These are phyloP conservation scores for Microthlaspi erraticum DNA, from an alignment of 345 rosid species.

Conservation along the genomic window DNA sequence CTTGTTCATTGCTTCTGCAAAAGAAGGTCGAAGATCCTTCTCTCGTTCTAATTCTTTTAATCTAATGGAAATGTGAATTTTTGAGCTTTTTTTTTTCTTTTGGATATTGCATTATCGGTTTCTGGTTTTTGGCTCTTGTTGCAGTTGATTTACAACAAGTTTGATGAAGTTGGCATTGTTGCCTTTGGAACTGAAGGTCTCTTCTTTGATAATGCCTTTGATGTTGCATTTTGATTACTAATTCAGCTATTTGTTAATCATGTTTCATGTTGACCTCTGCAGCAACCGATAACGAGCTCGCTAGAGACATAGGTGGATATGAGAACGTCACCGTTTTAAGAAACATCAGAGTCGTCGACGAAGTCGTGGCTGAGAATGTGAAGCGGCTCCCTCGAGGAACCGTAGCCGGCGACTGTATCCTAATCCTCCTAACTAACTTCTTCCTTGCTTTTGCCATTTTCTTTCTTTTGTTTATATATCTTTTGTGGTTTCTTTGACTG, in stretches of 20 bases:
- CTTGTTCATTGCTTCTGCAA: constrained; percentile 71
- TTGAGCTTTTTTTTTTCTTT: neutral
- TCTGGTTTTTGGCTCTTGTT: constrained; percentile 24
- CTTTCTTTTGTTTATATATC: neutral
- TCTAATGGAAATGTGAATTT: neutral
- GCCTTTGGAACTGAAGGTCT: constrained; percentile 86
- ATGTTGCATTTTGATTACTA: neutral
- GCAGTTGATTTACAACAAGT: constrained; percentile 79
- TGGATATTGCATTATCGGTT: neutral
- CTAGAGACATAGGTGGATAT: constrained; percentile 84
- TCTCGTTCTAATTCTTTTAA: too few species aligned
- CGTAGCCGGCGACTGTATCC: constrained; percentile 89
- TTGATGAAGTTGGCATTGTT: constrained; percentile 84
- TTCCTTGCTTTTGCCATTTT: constrained; percentile 1
- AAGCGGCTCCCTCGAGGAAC: constrained; percentile 77
- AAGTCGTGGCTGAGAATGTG: constrained; percentile 53
- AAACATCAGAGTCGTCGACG: constrained; percentile 74
- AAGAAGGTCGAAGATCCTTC: constrained; percentile 62
- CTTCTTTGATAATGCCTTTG: neutral
- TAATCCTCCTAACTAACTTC: constrained; percentile 53
- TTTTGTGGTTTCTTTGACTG: constrained; percentile 59
- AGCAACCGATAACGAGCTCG: constrained; percentile 83
- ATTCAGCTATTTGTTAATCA: neutral
- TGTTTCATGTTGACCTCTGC: constrained; percentile 35
- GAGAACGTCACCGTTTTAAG: constrained; percentile 63